Percentiles rank a stretch among this genome's conserved stretches.
These are phyloP conservation scores for Apiotrichum veenhuisii DNA, from an alignment of 1,284 basidiomycete genomes.

Conservation along the genomic window DNA sequence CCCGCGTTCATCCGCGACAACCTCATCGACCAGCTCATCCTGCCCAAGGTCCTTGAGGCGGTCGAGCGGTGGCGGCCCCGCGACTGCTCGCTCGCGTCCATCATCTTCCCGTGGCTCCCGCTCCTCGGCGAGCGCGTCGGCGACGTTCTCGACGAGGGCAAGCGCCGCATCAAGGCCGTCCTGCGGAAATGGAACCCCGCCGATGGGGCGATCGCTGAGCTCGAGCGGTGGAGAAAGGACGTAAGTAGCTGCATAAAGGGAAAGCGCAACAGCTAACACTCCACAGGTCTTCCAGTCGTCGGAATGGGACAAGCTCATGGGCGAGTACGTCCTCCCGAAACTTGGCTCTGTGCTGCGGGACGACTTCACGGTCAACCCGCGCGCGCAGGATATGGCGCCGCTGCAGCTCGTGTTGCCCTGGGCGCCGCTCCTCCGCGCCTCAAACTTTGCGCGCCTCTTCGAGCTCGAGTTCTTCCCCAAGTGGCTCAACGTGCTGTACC, in stretches of 20 bases:
- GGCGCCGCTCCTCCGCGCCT: constrained; percentile 66
- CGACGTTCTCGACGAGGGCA: constrained; percentile 75
- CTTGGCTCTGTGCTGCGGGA: constrained; percentile 73
- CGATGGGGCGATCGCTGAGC: constrained; percentile 70
- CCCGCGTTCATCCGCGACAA: constrained; percentile 92
- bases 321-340: constrained; percentile 87
- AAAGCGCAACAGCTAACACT: not conserved
- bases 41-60: constrained; percentile 83
- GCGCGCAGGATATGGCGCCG: constrained; percentile 79
- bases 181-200: constrained; percentile 73
- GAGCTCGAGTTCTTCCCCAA: constrained; percentile 93
- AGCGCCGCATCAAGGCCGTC: constrained; percentile 73
- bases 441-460: constrained; percentile 73
- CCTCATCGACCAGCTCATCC: constrained; percentile 86
- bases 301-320: constrained; percentile 87
- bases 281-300: constrained; percentile 63
- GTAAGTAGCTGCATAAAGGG: constrained; percentile 55
- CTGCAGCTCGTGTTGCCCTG: constrained; percentile 73
- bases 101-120: constrained; percentile 96
- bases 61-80: constrained; percentile 69
- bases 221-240: constrained; percentile 69
- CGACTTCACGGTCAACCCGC: constrained; percentile 81
- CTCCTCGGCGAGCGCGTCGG: constrained; percentile 75
- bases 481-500: constrained; percentile 85
- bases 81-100: constrained; percentile 59